Conservation (phyloP, 176 grass and related monocot species). For the Chrysopogon serrulatus region DNA sequence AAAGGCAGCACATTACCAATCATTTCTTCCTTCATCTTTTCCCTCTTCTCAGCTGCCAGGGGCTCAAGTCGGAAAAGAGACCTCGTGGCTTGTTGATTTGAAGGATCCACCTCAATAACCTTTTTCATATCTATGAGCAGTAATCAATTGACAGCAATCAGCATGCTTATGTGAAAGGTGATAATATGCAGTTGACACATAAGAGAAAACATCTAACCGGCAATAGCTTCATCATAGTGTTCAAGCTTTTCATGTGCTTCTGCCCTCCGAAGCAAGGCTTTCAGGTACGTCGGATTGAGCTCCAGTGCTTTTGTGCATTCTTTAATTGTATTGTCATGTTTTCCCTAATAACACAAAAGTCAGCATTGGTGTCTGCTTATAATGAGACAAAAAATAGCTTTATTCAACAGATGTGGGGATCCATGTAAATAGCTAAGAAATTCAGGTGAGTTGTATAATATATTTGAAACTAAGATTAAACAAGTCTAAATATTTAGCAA, state of each 20-base stretch:
- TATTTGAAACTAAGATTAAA: not conserved
- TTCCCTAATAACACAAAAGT: constrained; percentile 40
- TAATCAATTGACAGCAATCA: constrained; percentile 16
- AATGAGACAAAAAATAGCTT: not conserved
- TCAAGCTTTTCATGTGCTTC: constrained; percentile 96
- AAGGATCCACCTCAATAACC: constrained; percentile 64
- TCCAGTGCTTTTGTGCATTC: constrained; percentile 98
- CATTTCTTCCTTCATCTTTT: constrained; percentile 99
- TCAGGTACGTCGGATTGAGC: constrained; percentile 81
- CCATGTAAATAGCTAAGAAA: not conserved
- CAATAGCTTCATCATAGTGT: constrained; percentile 94
- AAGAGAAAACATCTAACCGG: constrained; percentile 46
- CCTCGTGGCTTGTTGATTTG: constrained; percentile 81
- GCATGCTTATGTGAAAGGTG: not conserved
- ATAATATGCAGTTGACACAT: not conserved
- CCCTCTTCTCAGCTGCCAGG: constrained; percentile 83
- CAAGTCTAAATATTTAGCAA: not conserved
- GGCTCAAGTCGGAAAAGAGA: constrained; percentile 67
- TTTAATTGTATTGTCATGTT: constrained; percentile 72
- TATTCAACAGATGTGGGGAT: not conserved
- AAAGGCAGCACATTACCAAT: constrained; percentile 52
- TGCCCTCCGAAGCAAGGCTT: constrained; percentile 84
- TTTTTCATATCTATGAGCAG: constrained; percentile 85
- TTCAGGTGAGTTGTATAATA: not conserved
- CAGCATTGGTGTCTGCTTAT: not conserved